Base-by-base conservation (phyloP, 495 filamentous ascomycete species). In the Aspergillus kassunensis region DNA sequence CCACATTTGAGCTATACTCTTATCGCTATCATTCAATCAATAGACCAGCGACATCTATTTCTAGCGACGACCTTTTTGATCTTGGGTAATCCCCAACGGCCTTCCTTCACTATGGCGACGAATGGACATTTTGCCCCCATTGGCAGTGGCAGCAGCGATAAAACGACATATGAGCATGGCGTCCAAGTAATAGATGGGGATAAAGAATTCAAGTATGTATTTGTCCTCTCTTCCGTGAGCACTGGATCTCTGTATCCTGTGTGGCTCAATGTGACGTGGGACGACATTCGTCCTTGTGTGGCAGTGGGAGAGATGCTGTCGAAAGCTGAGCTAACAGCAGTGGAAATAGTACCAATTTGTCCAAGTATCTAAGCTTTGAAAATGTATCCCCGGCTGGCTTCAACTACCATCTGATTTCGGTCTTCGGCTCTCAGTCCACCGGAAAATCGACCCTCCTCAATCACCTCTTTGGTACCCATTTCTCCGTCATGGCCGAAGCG, bases 391-490 rank as follows among this genome's bases (percentile, higher is more conserved):
- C 85, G 43, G 83, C 89, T 53, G 93, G 93, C 63, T 98, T 98
- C 82, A 96, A 96, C 70, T 98, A 98, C 70, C 93, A 98, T 67
- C 83, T 98, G 54, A 96, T 98, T 56, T 96, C 92, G 56, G 93
- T 98, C 57, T 98, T 98, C 70, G 93, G 93, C 24, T 96, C 91
- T 23, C 93, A 98, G 76, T 97, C 95, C 41, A 98, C 93, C 7
- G 93, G 93, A 48, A 98, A 98, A 76, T 97, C 92, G 12, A 98
- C 93, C 21, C 79, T 98, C 16, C 84, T 98, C 51, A 98, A 98
- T 73, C 79, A 92, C 70, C 81, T 98, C 27, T 98, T 98, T 66
- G 90, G 90, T 45, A 98, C 93, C 40, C 78, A 91, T 50, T 98
- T 98, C 76, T 89, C 87, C 39, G 91, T 97, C 49, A 98, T 98